Evolutionary conservation across 2,329 filamentous ascomycete species (phyloP).

Genomic region (Calonectria hawksworthii): DNA sequence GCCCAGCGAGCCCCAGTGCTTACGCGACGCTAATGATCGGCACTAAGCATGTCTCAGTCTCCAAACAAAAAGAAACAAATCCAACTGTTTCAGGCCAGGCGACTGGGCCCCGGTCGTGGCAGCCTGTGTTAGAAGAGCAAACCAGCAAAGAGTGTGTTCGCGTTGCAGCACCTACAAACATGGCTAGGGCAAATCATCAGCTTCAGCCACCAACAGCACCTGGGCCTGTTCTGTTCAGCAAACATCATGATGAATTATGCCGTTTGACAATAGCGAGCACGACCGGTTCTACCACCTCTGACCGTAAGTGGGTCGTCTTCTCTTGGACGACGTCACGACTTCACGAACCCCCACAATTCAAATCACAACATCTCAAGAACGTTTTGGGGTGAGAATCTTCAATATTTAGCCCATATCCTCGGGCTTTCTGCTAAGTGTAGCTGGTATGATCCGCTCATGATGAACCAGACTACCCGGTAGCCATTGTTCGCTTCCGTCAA

Average conservation of each 20-base stretch:
- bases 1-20: not conserved
- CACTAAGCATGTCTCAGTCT: not conserved
- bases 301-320: not conserved
- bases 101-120: not conserved
- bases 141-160: not conserved
- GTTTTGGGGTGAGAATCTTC: slow-evolving; percentile 25
- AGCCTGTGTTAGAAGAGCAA: not conserved
- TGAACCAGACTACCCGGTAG: slow-evolving; percentile 9
- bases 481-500: slow-evolving; percentile 27
- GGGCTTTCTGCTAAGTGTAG: slow-evolving; percentile 27
- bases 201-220: not conserved
- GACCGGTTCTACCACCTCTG: not conserved
- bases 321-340: not conserved
- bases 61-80: not conserved
- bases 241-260: not conserved
- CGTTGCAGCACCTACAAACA: not conserved
- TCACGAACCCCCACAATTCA: not conserved
- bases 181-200: not conserved
- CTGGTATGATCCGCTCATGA: slow-evolving; percentile 22
- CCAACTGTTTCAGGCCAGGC: not conserved
- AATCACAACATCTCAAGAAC: not conserved
- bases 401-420: slow-evolving; percentile 37
- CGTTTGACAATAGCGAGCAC: not conserved
- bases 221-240: not conserved
- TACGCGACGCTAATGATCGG: not conserved